These are phyloP conservation scores for Bimuria novae-zelandiae DNA, from an alignment of 2,329 filamentous ascomycete genomes.

Conservation along the genomic window DNA sequence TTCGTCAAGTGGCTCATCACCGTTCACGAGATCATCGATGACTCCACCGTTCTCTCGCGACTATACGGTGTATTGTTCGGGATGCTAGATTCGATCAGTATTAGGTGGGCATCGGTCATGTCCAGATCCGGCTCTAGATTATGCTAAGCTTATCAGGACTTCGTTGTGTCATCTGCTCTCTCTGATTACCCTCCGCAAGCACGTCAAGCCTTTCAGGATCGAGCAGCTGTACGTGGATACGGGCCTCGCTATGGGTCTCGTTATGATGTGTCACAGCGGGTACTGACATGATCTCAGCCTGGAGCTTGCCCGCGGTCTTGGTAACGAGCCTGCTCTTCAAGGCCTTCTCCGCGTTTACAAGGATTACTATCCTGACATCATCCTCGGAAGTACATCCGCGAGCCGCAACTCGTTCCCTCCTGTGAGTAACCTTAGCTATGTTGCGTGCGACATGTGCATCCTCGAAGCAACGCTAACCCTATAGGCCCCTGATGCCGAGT, in stretches of 20 bases:
- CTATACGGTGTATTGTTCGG: conserved; percentile 80
- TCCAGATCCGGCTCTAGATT: conserved; percentile 3
- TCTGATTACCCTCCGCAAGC: conserved; percentile 76
- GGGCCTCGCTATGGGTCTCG: background rate
- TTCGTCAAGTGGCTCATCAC: conserved; percentile 80
- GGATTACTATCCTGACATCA: conserved; percentile 88
- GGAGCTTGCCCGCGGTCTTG: conserved; percentile 53
- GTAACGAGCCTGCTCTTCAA: conserved; percentile 73
- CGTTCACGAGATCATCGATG: conserved; percentile 72
- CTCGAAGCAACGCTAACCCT: conserved; percentile 20
- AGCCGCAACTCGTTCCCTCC: conserved; percentile 46
- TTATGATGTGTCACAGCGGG: conserved; percentile 2
- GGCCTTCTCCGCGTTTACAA: conserved; percentile 83
- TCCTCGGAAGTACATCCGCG: conserved; percentile 69
- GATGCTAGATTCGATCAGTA: conserved; percentile 77
- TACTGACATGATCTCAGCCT: conserved; percentile 44
- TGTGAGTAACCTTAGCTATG: conserved; percentile 30
- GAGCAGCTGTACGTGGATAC: conserved; percentile 61
- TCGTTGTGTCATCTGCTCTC: conserved; percentile 76
- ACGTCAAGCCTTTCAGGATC: conserved; percentile 83
- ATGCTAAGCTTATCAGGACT: conserved; percentile 41
- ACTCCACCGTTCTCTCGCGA: conserved; percentile 65
- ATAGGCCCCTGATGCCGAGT: conserved; percentile 73
- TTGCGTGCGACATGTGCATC: background rate
- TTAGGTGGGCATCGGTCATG: conserved; percentile 57